Evolutionary conservation across 2,329 filamentous ascomycete species (phyloP), one percentile per base, ranked within the genome.

Genomic region (Amylocarpus encephaloides): DNA sequence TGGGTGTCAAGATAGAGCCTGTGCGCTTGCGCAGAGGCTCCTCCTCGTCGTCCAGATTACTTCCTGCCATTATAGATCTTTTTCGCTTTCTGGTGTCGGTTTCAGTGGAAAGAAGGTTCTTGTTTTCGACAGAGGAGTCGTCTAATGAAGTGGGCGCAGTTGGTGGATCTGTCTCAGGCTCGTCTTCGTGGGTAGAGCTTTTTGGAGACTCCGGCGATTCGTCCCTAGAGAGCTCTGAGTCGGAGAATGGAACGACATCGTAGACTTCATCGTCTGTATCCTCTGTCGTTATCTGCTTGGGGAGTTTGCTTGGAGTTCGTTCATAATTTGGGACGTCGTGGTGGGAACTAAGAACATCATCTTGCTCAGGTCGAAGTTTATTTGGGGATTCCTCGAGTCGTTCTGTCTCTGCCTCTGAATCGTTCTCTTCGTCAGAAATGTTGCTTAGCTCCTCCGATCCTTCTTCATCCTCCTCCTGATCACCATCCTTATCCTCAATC

Each of bases 391-490:
- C 83, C 64, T 93, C 93, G 53, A 98, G 77, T 52, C 93, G 84
- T 70, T 96, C 91, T 1, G 92, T 97, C 70, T 96, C 92, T 32
- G 92, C 92, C 69, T 97, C 92, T 3, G 91, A 85, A 61, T 86
- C 83, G 49, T 78, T 76, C 46, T 83, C 79, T 30, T 85, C 58
- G 66, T 80, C 80, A 33, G 60, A 59, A 58, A 68, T 48, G 64
- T 70, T 51, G 66, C 68, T 62, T 29, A 61, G 52, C 5, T 61
- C 59, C 26, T 65, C 60, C 12, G 60, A 62, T 16, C 65, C 70
- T 52, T 64, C 67, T 54, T 72, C 78, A 47, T 85, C 72, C 11
- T 70, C 70, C 3, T 70, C 70, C 56, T 86, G 82, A 46, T 88
- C 85, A 39, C 74, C 78, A 55, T 88, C 83, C 62, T 81, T 81